Evolutionary conservation across 768 basidiomycete genomes (phyloP), one percentile per base, ranked within the genome.

Genomic region (Suillus cothurnatus): DNA sequence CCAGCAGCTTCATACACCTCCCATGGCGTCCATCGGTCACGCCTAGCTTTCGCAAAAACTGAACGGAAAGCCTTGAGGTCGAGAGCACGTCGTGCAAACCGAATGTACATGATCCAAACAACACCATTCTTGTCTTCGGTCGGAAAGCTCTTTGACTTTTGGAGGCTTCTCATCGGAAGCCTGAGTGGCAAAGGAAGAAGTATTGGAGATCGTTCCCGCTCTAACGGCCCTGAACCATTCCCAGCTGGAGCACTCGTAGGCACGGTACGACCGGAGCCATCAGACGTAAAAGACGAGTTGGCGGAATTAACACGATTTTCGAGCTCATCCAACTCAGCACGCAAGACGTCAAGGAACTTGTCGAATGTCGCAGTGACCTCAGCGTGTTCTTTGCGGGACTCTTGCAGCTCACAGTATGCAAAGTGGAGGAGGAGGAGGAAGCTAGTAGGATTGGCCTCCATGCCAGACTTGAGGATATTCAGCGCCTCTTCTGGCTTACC

Each of bases 391-490:
- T 85, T 88, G 77, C 79, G 85, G 71, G 73, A 78, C 80, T 91
- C 92, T 67, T 87, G 81, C 23, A 80, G 76, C 72, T 99, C 97
- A 43, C 88, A 88, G 67, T 91, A 91, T 6, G 95, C 92, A 75
- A 94, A 98, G 49, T 90, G 93, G n/a, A 99, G 82, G 5, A 97
- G 93, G n/a, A 99, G 82, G 5, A 97, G 83, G 74, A 92, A 94
- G 73, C 96, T 97, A 67, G 86, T 79, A 0, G 94, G 90, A 74
- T 95, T 97, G 7, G 95, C 95, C 69, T 94, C 88, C 60, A 96
- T 83, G 12, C 97, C 97, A 1, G 89, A 84, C 75, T 90, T 92
- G 57, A 97, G 82, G 41, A 93, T 86, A n/a, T 84, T 81, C 31
- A 89, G 70, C 0, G 93, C 94, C 64, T 99, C 95, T 15, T 98